Evolutionary conservation across 1,284 basidiomycete species (phyloP).

Genomic region (Dichomitus squalens): DNA sequence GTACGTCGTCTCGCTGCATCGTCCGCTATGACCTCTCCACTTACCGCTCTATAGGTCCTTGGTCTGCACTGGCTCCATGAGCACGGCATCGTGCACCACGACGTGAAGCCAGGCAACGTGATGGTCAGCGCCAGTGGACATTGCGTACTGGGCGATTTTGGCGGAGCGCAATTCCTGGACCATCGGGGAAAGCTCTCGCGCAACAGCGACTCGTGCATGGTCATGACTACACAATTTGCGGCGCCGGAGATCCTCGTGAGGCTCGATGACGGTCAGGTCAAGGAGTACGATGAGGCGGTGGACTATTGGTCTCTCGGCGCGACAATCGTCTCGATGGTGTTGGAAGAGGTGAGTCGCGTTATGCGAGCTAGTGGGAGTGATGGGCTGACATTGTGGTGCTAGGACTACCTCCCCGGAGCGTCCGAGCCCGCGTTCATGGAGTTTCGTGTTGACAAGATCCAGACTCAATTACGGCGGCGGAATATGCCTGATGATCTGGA

Average conservation of each 20-base stretch:
- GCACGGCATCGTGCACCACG: slow-evolving; percentile 40
- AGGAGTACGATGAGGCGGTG: slow-evolving; percentile 22
- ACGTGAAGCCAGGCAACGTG: slow-evolving; percentile 70
- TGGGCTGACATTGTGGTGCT: not conserved
- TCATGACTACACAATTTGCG: slow-evolving; percentile 25
- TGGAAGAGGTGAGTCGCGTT: slow-evolving; percentile 16
- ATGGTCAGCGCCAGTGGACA: slow-evolving; percentile 66
- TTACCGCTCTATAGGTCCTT: slow-evolving; percentile 12
- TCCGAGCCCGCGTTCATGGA: not conserved
- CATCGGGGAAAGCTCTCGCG: slow-evolving; percentile 5
- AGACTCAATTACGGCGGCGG: not conserved
- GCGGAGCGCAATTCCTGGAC: slow-evolving; percentile 33
- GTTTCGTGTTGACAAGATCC: not conserved
- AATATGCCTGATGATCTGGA: not conserved
- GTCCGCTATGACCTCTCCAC: not conserved
- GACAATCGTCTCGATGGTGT: slow-evolving; percentile 16
- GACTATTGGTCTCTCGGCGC: slow-evolving; percentile 32
- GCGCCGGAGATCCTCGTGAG: slow-evolving; percentile 28
- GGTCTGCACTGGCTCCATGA: slow-evolving; percentile 32
- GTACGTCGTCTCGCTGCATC: slow-evolving; percentile 14
- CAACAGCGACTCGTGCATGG: slow-evolving; percentile 1
- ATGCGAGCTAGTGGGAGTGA: not conserved
- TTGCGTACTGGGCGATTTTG: slow-evolving; percentile 68
- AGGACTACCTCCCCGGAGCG: slow-evolving; percentile 9
- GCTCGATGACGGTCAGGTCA: not conserved